Conservation (phyloP, 2,329 filamentous ascomycete species). For the Samsoniella hepiali region DNA sequence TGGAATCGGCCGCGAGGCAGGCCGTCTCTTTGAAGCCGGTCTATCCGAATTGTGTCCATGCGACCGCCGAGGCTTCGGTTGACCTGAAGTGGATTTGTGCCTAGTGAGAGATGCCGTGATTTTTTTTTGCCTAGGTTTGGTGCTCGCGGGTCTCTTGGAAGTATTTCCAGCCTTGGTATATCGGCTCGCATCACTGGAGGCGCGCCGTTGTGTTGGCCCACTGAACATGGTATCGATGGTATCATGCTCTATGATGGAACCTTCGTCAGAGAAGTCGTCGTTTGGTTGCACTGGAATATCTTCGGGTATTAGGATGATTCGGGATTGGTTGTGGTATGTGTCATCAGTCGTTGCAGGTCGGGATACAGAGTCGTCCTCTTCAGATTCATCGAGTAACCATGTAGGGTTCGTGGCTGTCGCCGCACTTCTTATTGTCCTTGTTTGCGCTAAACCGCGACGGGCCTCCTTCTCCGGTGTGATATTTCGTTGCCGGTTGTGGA, state of each 20-base stretch:
- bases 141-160: neutral
- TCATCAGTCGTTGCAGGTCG: constrained; percentile 25
- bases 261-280: constrained; percentile 27
- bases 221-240: constrained; percentile 50
- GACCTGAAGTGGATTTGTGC: neutral
- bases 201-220: constrained; percentile 39
- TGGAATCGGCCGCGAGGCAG: constrained; percentile 33
- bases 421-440: constrained; percentile 28
- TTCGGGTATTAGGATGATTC: constrained; percentile 24
- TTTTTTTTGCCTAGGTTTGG: constrained; percentile 1
- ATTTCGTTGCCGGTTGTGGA: constrained; percentile 28
- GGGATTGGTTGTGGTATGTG: constrained; percentile 28
- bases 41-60: neutral
- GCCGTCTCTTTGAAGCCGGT: constrained; percentile 17
- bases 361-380: constrained; percentile 34
- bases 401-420: constrained; percentile 29
- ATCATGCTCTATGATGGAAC: constrained; percentile 48
- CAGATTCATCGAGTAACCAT: constrained; percentile 47
- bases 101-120: constrained; percentile 3
- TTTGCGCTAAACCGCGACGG: constrained; percentile 50
- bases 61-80: neutral
- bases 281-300: constrained; percentile 12
- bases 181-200: neutral
- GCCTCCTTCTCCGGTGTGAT: constrained; percentile 38
- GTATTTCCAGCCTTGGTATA: constrained; percentile 24